Conservation (phyloP, 2,329 filamentous ascomycete genomes). For the Fusarium sp. region DNA sequence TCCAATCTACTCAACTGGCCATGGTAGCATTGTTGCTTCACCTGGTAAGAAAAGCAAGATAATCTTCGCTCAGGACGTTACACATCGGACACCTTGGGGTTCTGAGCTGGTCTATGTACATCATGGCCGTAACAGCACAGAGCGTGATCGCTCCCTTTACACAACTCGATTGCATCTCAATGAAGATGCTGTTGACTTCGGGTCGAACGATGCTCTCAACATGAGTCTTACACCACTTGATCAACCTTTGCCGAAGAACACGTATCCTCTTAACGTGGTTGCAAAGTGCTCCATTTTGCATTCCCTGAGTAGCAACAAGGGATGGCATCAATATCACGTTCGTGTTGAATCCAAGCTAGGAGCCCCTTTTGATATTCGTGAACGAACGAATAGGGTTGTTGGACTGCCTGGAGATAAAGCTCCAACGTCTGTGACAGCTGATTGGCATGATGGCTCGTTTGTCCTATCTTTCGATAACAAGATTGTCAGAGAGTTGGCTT, state of each 20-base stretch:
- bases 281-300: conserved; percentile 2
- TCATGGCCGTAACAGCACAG: conserved; percentile 45
- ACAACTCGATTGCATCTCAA: conserved; percentile 45
- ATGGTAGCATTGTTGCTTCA: conserved; percentile 47
- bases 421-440: not conserved
- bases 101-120: conserved; percentile 48
- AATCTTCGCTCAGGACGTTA: conserved; percentile 46
- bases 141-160: conserved; percentile 41
- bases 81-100: conserved; percentile 38
- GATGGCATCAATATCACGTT: not conserved
- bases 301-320: not conserved
- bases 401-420: not conserved
- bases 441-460: not conserved
- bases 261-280: conserved; percentile 42
- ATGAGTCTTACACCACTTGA: conserved; percentile 44
- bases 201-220: conserved; percentile 41
- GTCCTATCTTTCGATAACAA: not conserved
- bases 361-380: conserved; percentile 24
- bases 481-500: conserved; percentile 3
- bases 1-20: conserved; percentile 47
- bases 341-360: conserved; percentile 11
- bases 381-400: conserved; percentile 25
- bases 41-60: conserved; percentile 31
- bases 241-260: conserved; percentile 43
- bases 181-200: conserved; percentile 32